These are phyloP conservation scores for Stipa capillata DNA, from an alignment of 176 grass and related monocot species.

Conservation along the genomic window DNA sequence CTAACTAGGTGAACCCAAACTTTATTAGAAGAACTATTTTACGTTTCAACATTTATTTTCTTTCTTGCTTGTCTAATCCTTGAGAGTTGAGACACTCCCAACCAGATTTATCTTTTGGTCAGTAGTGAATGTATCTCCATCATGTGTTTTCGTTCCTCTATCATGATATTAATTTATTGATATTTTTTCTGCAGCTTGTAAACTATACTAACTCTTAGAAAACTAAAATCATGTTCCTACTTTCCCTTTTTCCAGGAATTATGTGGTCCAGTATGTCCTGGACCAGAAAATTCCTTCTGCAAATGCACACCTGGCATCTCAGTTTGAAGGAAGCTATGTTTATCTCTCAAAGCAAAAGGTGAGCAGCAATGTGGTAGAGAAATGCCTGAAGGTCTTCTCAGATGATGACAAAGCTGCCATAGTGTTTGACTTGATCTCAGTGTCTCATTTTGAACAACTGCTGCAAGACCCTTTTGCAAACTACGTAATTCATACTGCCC, in stretches of 20 bases:
- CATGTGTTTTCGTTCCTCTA: background rate
- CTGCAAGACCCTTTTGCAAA: constrained; percentile 85
- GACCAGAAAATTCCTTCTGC: constrained; percentile 48
- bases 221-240: background rate
- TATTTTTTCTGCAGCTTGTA: background rate
- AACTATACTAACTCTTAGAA: background rate
- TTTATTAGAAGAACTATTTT: background rate
- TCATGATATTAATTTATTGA: background rate
- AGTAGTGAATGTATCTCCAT: background rate
- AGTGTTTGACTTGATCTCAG: constrained; percentile 54
- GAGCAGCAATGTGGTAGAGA: constrained; percentile 94
- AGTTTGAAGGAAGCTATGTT: constrained; percentile 74
- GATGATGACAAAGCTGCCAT: constrained; percentile 55
- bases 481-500: constrained; percentile 76
- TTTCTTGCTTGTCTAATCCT: background rate
- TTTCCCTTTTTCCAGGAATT: constrained; percentile 57
- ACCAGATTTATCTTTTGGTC: background rate
- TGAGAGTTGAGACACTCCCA: background rate
- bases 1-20: background rate
- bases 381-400: constrained; percentile 63
- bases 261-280: constrained; percentile 80
- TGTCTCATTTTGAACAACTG: constrained; percentile 62
- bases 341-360: constrained; percentile 83
- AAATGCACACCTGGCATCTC: constrained; percentile 53
- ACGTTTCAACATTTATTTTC: background rate